phyloP scores from a whole-genome alignment of 169 alveolate genomes.

The Babesia bigemina region DNA sequence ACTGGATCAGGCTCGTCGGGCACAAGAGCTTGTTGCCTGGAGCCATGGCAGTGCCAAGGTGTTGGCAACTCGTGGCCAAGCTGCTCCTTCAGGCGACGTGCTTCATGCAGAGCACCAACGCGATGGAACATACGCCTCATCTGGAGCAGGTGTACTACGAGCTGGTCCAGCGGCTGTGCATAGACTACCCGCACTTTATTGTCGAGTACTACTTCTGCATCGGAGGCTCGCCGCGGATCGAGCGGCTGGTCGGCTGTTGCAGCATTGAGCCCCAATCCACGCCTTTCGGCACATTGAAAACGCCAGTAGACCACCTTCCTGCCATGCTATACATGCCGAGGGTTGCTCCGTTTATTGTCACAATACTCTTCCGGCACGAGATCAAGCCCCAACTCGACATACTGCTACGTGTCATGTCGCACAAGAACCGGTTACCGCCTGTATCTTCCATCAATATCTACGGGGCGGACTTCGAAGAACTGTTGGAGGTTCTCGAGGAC shows the following conservation, averaged over 20 bases:
- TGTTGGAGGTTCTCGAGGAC: constrained; percentile 15
- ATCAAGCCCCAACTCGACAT: constrained; percentile 54
- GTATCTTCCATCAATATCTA: neutral
- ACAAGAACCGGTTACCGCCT: neutral
- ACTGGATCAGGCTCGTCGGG: constrained; percentile 94
- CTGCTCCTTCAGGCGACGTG: constrained; percentile 54
- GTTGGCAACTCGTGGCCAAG: constrained; percentile 77
- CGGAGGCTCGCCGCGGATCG: constrained; percentile 94
- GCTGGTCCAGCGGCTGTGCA: constrained; percentile 67
- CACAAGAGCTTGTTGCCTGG: constrained; percentile 89
- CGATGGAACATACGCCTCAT: constrained; percentile 32
- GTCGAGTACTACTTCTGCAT: constrained; percentile 90
- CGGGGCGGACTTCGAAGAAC: constrained; percentile 1
- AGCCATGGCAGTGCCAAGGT: constrained; percentile 74
- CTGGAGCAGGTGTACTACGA: constrained; percentile 46
- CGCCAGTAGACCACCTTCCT: constrained; percentile 86
- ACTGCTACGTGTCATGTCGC: constrained; percentile 24
- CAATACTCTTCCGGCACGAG: constrained; percentile 61
- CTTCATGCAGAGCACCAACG: constrained; percentile 36
- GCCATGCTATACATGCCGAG: constrained; percentile 87
- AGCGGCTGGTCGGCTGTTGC: constrained; percentile 88
- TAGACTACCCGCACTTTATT: constrained; percentile 80
- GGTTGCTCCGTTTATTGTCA: constrained; percentile 65
- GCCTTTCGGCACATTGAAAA: constrained; percentile 86
- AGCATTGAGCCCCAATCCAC: constrained; percentile 86